A percentile compares a stretch with the other conserved stretches of the same genome.
Conservation (phyloP, 73 alveolate genomes). For the Paramecium pentaurelia region DNA sequence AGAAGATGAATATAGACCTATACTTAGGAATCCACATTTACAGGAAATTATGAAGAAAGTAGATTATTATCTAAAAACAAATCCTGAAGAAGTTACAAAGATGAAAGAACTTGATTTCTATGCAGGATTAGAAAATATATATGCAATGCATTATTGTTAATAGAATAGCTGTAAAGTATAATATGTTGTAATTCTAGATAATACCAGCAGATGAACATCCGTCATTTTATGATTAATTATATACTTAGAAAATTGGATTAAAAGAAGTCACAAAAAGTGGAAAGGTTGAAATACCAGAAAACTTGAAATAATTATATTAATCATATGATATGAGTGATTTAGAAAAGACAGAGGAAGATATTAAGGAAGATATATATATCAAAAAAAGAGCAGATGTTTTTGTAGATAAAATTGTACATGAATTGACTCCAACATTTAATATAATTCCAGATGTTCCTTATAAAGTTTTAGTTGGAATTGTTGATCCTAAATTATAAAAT, state of each 20-base stretch:
- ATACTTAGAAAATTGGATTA: constrained; percentile 37
- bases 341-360: constrained; percentile 25
- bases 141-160: constrained; percentile 49
- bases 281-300: constrained; percentile 19
- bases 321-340: constrained; percentile 6
- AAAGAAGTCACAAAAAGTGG: constrained; percentile 38
- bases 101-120: constrained; percentile 58
- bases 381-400: constrained; percentile 34
- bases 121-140: constrained; percentile 53
- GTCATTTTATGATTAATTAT: background rate
- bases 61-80: constrained; percentile 43
- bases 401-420: constrained; percentile 49
- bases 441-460: constrained; percentile 53
- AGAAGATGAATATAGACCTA: constrained; percentile 19
- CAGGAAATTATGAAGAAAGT: constrained; percentile 58
- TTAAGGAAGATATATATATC: constrained; percentile 28
- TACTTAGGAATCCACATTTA: constrained; percentile 49
- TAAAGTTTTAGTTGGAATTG: constrained; percentile 54
- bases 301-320: constrained; percentile 30
- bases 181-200: background rate
- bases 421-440: constrained; percentile 42
- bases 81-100: constrained; percentile 44
- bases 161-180: constrained; percentile 54
- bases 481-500: constrained; percentile 36
- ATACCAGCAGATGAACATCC: constrained; percentile 47